Percentiles rank a stretch among this genome's conserved stretches.
These are phyloP conservation scores for Pleurotus tuoliensis DNA, from an alignment of 768 basidiomycete species.

Conservation along the genomic window DNA sequence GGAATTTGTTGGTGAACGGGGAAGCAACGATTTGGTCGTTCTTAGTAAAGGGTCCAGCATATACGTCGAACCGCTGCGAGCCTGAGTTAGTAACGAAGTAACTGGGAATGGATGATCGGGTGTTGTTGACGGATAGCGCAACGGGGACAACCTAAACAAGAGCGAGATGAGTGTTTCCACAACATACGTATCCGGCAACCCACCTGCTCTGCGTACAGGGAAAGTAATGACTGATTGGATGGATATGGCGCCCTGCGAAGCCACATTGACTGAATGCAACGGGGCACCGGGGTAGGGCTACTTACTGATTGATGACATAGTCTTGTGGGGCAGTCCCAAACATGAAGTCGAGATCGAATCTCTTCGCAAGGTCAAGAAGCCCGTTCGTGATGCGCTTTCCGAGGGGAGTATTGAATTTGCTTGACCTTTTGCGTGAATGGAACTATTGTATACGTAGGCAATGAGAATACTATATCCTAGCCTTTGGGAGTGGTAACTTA, in stretches of 20 bases:
- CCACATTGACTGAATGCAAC: not conserved
- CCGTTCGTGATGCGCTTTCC: conserved; percentile 54
- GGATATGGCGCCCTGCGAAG: conserved; percentile 54
- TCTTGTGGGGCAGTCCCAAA: conserved; percentile 78
- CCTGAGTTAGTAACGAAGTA: conserved; percentile 66
- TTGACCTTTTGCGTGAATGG: conserved; percentile 52
- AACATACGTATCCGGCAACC: conserved; percentile 11
- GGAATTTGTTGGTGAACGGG: conserved; percentile 64
- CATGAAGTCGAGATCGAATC: conserved; percentile 57
- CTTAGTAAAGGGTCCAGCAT: conserved; percentile 67
- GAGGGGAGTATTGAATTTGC: conserved; percentile 55
- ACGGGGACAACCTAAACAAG: conserved; percentile 44
- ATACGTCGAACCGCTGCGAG: conserved; percentile 63
- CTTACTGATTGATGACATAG: conserved; percentile 62
- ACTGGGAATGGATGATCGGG: conserved; percentile 54
- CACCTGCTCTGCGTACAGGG: conserved; percentile 50
- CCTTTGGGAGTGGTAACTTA: conserved; percentile 20
- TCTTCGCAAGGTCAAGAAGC: conserved; percentile 45
- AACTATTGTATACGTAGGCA: conserved; percentile 36
- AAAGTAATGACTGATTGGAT: conserved; percentile 55
- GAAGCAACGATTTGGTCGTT: conserved; percentile 78
- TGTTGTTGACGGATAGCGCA: conserved; percentile 59
- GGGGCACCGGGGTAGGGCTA: not conserved
- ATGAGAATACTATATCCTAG: conserved; percentile 1
- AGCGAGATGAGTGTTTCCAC: conserved; percentile 2